Evolutionary conservation across 176 grass and related monocot species (phyloP).

Genomic region (Poa annua): DNA sequence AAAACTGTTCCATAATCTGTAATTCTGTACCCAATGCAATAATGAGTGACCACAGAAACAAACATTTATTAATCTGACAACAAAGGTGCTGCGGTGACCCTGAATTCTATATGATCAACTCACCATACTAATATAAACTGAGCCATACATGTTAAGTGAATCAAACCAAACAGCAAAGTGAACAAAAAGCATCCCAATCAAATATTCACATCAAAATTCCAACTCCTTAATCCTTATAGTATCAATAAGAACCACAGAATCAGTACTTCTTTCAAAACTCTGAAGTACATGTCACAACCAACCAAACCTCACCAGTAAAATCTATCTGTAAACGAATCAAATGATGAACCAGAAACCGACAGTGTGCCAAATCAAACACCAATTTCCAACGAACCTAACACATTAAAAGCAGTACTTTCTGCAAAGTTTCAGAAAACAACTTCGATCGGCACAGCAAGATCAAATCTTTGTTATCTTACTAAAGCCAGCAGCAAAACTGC

Average conservation of each 20-base stretch:
- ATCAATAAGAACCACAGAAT: neutral
- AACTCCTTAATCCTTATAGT: neutral
- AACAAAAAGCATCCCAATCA: neutral
- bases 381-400: conserved; percentile 1
- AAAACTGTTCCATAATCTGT: neutral
- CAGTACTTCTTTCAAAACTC: neutral
- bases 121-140: neutral
- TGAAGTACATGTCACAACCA: neutral
- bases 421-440: neutral
- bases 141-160: neutral
- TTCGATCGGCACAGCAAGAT: conserved; percentile 8
- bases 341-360: neutral
- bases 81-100: neutral
- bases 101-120: neutral
- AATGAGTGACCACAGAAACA: neutral
- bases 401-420: conserved; percentile 16
- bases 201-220: conserved; percentile 2
- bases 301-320: neutral
- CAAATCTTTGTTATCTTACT: neutral
- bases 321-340: neutral
- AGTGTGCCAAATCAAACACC: conserved; percentile 1
- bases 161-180: neutral
- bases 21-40: neutral
- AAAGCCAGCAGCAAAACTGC: no score
- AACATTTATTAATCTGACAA: neutral